Evolutionary conservation across 108 stramenopile genomes (phyloP).

Genomic region (Cylindrotheca fusiformis): DNA sequence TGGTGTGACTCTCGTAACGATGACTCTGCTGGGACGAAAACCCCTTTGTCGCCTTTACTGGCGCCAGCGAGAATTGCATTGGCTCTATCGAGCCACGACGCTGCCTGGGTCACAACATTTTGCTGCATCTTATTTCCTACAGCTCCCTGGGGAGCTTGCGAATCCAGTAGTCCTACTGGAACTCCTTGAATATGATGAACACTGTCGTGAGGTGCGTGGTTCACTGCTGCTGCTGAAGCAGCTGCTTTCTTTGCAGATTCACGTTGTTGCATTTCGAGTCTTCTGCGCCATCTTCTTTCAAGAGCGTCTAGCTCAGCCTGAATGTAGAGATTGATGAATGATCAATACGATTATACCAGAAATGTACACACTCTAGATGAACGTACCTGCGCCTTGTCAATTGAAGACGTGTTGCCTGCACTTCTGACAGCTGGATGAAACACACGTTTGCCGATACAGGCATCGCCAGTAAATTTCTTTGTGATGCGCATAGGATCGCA

Average conservation of each 20-base stretch:
- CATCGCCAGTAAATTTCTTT: conserved; percentile 97
- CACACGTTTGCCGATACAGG: conserved; percentile 92
- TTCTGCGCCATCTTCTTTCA: conserved; percentile 66
- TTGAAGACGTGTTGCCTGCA: conserved; percentile 48
- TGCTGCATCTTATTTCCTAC: conserved; percentile 12
- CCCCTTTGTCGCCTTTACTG: not conserved
- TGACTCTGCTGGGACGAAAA: not conserved
- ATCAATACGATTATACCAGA: not conserved
- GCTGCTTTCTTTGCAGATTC: conserved; percentile 70
- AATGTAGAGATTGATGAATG: conserved; percentile 8
- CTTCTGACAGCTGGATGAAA: conserved; percentile 76
- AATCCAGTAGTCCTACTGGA: conserved; percentile 20
- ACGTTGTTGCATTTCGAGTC: conserved; percentile 73
- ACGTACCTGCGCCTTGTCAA: conserved; percentile 74
- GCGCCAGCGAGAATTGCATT: conserved; percentile 43
- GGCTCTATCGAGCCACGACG: conserved; percentile 74
- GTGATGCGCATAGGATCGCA: conserved; percentile 99
- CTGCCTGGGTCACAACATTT: conserved; percentile 53
- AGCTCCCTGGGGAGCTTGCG: not conserved
- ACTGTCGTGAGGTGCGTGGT: conserved; percentile 13
- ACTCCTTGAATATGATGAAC: conserved; percentile 16
- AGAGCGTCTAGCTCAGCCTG: conserved; percentile 68
- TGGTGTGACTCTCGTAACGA: not conserved
- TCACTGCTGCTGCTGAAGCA: conserved; percentile 61
- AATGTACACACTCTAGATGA: not conserved